Evolutionary conservation across 495 filamentous ascomycete species (phyloP).

Genomic region (Talaromyces liani): DNA sequence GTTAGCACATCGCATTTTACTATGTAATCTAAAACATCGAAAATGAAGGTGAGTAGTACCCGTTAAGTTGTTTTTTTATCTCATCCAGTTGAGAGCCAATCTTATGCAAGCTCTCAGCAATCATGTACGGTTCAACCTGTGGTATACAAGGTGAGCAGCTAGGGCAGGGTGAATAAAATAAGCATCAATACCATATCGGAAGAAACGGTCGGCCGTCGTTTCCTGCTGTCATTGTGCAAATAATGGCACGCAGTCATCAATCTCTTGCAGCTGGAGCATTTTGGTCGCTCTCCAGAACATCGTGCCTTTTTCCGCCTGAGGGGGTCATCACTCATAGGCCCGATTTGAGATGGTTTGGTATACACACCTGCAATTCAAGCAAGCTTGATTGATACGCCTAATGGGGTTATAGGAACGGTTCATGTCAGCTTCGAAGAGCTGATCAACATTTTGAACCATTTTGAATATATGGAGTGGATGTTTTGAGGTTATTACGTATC

Average conservation of each 20-base stretch:
- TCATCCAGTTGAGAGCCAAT: background rate
- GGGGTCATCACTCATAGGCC: background rate
- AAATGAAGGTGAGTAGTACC: background rate
- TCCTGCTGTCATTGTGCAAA: background rate
- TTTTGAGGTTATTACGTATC: background rate
- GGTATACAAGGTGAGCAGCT: background rate
- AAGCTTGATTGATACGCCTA: slow-evolving; percentile 1
- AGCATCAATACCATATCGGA: slow-evolving; percentile 2
- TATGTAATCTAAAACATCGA: background rate
- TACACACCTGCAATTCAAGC: slow-evolving; percentile 4
- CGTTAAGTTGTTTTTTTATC: slow-evolving; percentile 1
- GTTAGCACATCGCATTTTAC: background rate
- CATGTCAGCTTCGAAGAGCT: background rate
- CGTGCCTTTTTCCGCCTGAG: slow-evolving; percentile 2
- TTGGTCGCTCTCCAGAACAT: background rate
- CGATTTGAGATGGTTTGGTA: background rate
- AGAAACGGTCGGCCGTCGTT: background rate
- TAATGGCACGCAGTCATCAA: background rate
- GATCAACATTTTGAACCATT: background rate
- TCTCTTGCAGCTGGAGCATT: background rate
- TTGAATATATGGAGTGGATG: background rate
- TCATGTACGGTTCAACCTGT: slow-evolving; percentile 2
- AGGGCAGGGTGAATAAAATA: background rate
- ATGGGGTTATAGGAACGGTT: slow-evolving; percentile 2
- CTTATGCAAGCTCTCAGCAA: slow-evolving; percentile 1